These are phyloP conservation scores for Capsicum baccatum DNA, from an alignment of 257 asterid genomes.

Conservation along the genomic window DNA sequence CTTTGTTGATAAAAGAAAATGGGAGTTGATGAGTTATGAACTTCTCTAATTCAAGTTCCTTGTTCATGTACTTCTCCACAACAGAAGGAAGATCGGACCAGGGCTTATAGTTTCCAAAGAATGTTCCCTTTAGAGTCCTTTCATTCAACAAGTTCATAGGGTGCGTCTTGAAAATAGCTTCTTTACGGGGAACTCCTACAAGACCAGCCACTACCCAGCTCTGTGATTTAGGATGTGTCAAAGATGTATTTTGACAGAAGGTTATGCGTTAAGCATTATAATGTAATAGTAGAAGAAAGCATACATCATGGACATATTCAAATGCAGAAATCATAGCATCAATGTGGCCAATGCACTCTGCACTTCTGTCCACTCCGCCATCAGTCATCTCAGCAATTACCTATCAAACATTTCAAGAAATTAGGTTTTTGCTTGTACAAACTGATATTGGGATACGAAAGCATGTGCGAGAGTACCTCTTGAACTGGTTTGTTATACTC, in stretches of 20 bases:
- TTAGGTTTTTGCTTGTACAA: not conserved
- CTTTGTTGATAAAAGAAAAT: constrained; percentile 68
- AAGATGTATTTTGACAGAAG: no score
- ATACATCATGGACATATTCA: no score
- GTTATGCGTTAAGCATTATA: no score
- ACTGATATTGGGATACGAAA: not conserved
- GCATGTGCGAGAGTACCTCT: not conserved
- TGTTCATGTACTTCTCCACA: constrained; percentile 38
- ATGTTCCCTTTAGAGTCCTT: constrained; percentile 77
- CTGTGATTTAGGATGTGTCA: no score
- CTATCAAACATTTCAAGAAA: no score
- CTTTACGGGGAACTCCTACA: not conserved
- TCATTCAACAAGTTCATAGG: constrained; percentile 64
- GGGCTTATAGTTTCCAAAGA: constrained; percentile 82
- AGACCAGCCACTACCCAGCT: no score
- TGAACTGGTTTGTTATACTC: constrained; percentile 55
- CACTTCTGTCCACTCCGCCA: no score
- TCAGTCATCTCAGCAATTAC: no score
- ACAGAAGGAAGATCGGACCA: constrained; percentile 66
- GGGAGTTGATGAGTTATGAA: constrained; percentile 64
- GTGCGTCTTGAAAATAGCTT: not conserved
- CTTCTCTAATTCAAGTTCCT: constrained; percentile 68
- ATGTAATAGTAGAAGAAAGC: no score
- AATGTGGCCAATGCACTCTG: no score
- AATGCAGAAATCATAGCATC: no score